Percentiles rank a stretch among this genome's conserved stretches.
Conservation (phyloP, 2,329 filamentous ascomycete genomes). For the Ascomycota sp. region DNA sequence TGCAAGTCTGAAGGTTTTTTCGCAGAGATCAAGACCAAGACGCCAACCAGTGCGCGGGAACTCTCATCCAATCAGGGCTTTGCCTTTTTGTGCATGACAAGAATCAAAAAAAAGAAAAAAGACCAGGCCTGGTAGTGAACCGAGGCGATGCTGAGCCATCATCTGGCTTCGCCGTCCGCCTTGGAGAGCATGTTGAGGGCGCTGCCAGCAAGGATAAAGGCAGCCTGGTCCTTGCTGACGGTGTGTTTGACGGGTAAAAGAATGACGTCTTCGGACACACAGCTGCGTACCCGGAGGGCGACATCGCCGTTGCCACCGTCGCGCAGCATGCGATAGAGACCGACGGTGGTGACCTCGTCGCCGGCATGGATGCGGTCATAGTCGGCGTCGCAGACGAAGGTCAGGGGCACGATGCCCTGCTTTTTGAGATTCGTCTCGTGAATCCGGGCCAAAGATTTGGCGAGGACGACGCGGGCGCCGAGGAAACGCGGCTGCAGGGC, state of each 20-base stretch:
- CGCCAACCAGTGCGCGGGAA: too few relatives aligned
- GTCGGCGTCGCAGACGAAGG: slow-evolving; percentile 71
- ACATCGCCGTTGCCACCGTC: slow-evolving; percentile 64
- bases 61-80: too few relatives aligned
- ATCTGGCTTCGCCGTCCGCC: slow-evolving; percentile 11
- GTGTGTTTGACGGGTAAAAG: slow-evolving; percentile 78
- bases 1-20: too few relatives aligned
- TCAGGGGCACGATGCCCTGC: slow-evolving; percentile 88
- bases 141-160: too few relatives aligned
- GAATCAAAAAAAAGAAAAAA: too few relatives aligned
- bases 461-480: slow-evolving; percentile 65
- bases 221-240: slow-evolving; percentile 73
- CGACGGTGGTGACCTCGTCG: slow-evolving; percentile 65
- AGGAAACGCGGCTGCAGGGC: slow-evolving; percentile 83
- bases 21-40: too few relatives aligned
- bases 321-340: slow-evolving; percentile 61
- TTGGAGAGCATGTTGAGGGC: slow-evolving; percentile 78
- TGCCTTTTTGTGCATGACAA: too few relatives aligned
- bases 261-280: slow-evolving; percentile 46
- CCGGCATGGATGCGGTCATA: slow-evolving; percentile 70
- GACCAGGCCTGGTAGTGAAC: too few relatives aligned
- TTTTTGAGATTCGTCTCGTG: slow-evolving; percentile 96
- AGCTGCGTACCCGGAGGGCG: slow-evolving; percentile 42
- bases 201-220: slow-evolving; percentile 82
- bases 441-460: slow-evolving; percentile 78